A percentile compares a stretch with the other conserved stretches of the same genome.
These are phyloP conservation scores for Lunularia cruciata DNA, from an alignment of 225 moss, liverwort and hornwort species.

Conservation along the genomic window DNA sequence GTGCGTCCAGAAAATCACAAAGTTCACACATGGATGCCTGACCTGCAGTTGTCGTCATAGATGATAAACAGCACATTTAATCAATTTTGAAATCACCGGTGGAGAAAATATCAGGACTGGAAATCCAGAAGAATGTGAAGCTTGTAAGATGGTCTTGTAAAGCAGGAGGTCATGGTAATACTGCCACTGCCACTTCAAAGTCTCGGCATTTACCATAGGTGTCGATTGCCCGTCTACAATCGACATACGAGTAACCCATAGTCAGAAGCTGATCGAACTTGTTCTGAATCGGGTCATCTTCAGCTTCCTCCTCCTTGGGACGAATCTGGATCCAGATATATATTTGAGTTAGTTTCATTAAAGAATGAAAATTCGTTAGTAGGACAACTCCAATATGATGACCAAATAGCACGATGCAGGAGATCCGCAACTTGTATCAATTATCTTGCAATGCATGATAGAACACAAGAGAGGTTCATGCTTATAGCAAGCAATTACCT, in stretches of 20 bases:
- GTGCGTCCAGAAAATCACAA: constrained; percentile 21
- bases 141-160: too few species aligned
- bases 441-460: too few species aligned
- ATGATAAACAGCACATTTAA: too few species aligned
- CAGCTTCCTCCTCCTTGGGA: background rate
- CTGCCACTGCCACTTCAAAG: too few species aligned
- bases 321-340: background rate
- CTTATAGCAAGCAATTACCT: background rate
- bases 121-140: too few species aligned
- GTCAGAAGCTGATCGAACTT: constrained; percentile 19
- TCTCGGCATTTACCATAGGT: background rate
- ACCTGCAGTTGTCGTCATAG: background rate
- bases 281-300: background rate
- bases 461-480: background rate
- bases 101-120: too few species aligned
- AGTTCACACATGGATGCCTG: constrained; percentile 15
- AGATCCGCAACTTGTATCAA: too few species aligned
- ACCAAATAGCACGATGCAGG: background rate
- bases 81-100: too few species aligned
- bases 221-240: constrained; percentile 19
- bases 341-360: background rate
- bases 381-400: background rate
- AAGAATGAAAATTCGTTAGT: background rate
- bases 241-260: constrained; percentile 15
- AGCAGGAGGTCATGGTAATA: too few species aligned